Evolutionary conservation across 495 filamentous ascomycete species (phyloP), one percentile per base, ranked within the genome.

Genomic region (Neurospora sublineolata): DNA sequence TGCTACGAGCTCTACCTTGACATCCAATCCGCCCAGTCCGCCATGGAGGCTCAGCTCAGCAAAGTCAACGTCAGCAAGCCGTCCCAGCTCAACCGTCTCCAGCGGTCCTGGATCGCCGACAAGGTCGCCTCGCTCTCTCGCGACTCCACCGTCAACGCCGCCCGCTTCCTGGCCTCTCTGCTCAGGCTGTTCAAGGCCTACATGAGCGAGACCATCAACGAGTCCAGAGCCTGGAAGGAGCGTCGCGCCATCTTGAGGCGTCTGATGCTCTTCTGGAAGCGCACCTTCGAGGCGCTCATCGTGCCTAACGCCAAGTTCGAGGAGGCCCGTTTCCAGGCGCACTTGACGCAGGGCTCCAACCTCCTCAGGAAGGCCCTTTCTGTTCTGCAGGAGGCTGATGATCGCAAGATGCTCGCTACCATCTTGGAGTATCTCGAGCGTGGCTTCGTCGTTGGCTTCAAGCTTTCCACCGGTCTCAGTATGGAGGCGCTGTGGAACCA

Each of bases 401-500:
- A 76, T 67, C 74, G 72, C 27, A 73, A 74, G 44, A 71, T 85
- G n/a, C 70, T 82, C 16, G 76, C 73, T 5, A 64, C 71, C 6
- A 70, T 85, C 7, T 40, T 74, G 1, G 74, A 73, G 5, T 77
- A 73, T 8, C 75, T 86, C 2, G 77, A 84, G 36, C 78, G 78
- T 6, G 81, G 80, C 46, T 87, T 87, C 52, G 75, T 79, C 3
- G 78, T 82, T 14, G 84, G 82, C 3, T 87, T 87, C 76, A 87
- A 89, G 60, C 81, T 95, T 8, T 87, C 83, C 0, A 94, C 89
- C 3, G 94, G 94, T 2, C 84, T 93, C 20, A 89, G 88, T 73
- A 97, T 98, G 93, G 92, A 97, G 77, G 80, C 80, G 36, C 84
- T 98, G 1, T 99, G 95, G 95, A 85, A 85, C 42, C 73, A 80